Base-by-base conservation (phyloP, 1,284 basidiomycete genomes). In the Pholiota adiposa region DNA sequence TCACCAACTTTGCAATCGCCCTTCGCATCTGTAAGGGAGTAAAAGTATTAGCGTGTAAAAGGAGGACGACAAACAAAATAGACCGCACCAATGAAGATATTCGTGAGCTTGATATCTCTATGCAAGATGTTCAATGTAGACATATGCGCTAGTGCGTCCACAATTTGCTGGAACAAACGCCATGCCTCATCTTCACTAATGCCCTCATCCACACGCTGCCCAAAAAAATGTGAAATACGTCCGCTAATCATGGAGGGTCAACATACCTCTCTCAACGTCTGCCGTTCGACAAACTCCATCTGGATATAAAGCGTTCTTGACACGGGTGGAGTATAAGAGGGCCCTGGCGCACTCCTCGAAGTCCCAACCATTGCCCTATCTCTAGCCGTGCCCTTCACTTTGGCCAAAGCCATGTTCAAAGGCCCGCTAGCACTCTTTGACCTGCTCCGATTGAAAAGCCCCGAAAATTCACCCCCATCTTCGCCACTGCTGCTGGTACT, bases 1-100 rank as follows among this genome's bases (percentile, higher is more conserved):
- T 98, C 96, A 23, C 96, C 96, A 51, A 98, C 88, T 93, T 97
- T 90, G 79, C 92, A 90, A 66, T 97, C 93, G 4, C 93, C 94
- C 59, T 91, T 91, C 12, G 86, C 90, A 72, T 96, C 92, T 94
- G 58, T 2, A 61, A 23, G n/a, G n/a, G n/a, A n/a, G n/a, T n/a
- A 25, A 25, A 2, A n/a, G 9, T 38, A 38, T 38, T 16, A 27
- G 31, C 57, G 46, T 29, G n/a, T 38, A 58, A 21, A 9, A 52
- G 19, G 16, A 33, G 5, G n/a, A 16, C 9, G 12, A 54, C 1
- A 43, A 18, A 43, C 12, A 38, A 18, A 43, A n/a, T 50, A 27
- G 41, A 8, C 44, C 25, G 1, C 21, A 43, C 91, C 92, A 51
- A 97, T 93, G 71, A 97, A 93, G 62, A 97, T 94, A 68, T 97